These are phyloP conservation scores for Senna siamea DNA, from an alignment of 306 rosid species.

Conservation along the genomic window DNA sequence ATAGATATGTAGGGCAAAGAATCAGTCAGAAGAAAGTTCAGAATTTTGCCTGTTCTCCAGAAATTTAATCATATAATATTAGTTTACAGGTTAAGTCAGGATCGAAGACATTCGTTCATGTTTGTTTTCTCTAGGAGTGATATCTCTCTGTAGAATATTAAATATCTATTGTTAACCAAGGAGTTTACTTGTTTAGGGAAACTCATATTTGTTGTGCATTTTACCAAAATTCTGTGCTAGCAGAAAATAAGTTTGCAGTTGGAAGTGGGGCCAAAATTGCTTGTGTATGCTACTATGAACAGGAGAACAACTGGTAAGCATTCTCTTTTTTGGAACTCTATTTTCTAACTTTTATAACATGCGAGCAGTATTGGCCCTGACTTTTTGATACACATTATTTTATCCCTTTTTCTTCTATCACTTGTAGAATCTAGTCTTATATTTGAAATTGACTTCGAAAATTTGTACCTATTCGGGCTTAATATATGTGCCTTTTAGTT, in stretches of 20 bases:
- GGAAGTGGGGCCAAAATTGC: conserved; percentile 98
- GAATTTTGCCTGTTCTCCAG: conserved; percentile 17
- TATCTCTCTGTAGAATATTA: too few species aligned
- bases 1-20: neutral
- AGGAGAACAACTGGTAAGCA: conserved; percentile 88
- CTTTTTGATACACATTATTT: neutral
- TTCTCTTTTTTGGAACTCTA: conserved; percentile 6
- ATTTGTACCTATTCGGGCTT: neutral
- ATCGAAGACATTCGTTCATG: neutral
- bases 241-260: conserved; percentile 96
- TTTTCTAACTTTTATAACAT: conserved; percentile 29
- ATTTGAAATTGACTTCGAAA: neutral
- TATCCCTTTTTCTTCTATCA: neutral
- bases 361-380: conserved; percentile 17
- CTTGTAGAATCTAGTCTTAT: neutral
- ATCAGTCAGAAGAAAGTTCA: conserved; percentile 9
- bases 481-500: neutral
- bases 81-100: conserved; percentile 24
- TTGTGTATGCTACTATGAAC: conserved; percentile 97
- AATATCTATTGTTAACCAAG: conserved; percentile 1
- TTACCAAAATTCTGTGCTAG: conserved; percentile 37
- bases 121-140: too few species aligned
- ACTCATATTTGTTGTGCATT: conserved; percentile 32
- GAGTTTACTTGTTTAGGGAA: neutral
- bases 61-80: conserved; percentile 19